Base-by-base conservation (phyloP, 2,329 filamentous ascomycete species). In the Parasarocladium wereldwijsianum region DNA sequence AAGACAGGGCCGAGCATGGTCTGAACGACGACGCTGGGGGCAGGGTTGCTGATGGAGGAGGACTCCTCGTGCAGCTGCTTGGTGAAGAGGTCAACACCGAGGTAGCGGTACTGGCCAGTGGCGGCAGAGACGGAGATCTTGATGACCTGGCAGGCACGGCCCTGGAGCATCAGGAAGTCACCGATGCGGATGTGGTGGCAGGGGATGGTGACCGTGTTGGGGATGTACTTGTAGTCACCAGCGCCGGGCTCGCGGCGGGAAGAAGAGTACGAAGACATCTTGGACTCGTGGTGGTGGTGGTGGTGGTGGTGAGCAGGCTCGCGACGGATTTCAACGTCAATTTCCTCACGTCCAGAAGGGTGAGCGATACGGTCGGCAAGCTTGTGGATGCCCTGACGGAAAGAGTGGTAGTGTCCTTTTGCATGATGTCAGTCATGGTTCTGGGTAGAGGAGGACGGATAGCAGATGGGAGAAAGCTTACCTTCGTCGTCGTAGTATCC, bases 101-200 rank as follows among this genome's bases (percentile, higher is more conserved):
- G 82, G 75, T 96, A 98, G 57, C 90, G 83, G 78, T 98, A 87
- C 75, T 98, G 90, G 58, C 90, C 90, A 39, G 90, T 98, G 67
- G 93, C 87, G 44, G 83, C 72, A 34, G 87, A 96, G 62, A 86
- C 93, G 45, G 85, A 93, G 77, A 98, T 94, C 58, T 87, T 87
- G 70, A 98, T 98, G 60, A 98, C 87, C 75, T 98, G 90, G 81
- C 85, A 96, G 51, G 90, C 86, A 48, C 90, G 87, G 58, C 87
- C 87, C 73, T 98, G 90, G 44, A 98, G 84, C 67, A 96, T 92
- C 63, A 98, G 64, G 64, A 98, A 82, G 63, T 98, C 90, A 60
- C 90, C 90, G 49, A 96, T 82, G 66, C 90, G 90, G 66, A 98
- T 87, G 72, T 96, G 92, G 76, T 98, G 84, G 79, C 85, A 93